These are phyloP conservation scores for Euphrasia arctica DNA, from an alignment of 305 asterid species.

Conservation along the genomic window DNA sequence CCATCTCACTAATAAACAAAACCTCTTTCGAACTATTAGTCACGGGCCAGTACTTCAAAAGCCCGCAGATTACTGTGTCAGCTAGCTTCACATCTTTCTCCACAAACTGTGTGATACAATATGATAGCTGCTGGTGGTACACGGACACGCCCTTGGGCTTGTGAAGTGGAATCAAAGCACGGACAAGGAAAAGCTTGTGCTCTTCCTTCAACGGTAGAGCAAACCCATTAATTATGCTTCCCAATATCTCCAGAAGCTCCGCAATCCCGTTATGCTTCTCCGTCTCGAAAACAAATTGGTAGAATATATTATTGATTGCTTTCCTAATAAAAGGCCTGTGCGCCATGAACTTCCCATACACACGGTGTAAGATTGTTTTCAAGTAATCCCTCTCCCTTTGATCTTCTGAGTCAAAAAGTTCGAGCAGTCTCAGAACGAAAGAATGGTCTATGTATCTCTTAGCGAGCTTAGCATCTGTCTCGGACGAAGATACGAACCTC, in stretches of 20 bases:
- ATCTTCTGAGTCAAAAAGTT: conserved; percentile 57
- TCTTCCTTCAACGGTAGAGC: conserved; percentile 64
- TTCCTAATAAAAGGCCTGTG: conserved; percentile 66
- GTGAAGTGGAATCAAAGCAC: conserved; percentile 62
- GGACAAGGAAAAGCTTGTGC: conserved; percentile 51
- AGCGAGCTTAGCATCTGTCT: conserved; percentile 59
- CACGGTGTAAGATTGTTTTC: conserved; percentile 53
- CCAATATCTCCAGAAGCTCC: conserved; percentile 55
- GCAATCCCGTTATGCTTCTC: conserved; percentile 59
- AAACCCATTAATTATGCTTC: conserved; percentile 60
- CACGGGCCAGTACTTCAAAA: conserved; percentile 61
- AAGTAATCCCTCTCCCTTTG: conserved; percentile 63
- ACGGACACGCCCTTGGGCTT: conserved; percentile 44
- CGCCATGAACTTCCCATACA: conserved; percentile 66
- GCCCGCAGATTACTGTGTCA: conserved; percentile 49
- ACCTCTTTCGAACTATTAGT: conserved; percentile 63
- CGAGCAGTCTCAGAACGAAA: conserved; percentile 49
- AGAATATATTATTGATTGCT: conserved; percentile 54
- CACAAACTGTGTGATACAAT: conserved; percentile 57
- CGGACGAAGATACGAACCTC: conserved; percentile 48
- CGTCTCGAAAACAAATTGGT: conserved; percentile 50
- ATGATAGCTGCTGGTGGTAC: conserved; percentile 61
- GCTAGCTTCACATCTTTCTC: conserved; percentile 59
- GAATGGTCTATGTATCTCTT: conserved; percentile 56
- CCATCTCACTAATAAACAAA: conserved; percentile 59